Base-by-base conservation (phyloP, 1,284 basidiomycete species). In the Trichosporon faecale region DNA sequence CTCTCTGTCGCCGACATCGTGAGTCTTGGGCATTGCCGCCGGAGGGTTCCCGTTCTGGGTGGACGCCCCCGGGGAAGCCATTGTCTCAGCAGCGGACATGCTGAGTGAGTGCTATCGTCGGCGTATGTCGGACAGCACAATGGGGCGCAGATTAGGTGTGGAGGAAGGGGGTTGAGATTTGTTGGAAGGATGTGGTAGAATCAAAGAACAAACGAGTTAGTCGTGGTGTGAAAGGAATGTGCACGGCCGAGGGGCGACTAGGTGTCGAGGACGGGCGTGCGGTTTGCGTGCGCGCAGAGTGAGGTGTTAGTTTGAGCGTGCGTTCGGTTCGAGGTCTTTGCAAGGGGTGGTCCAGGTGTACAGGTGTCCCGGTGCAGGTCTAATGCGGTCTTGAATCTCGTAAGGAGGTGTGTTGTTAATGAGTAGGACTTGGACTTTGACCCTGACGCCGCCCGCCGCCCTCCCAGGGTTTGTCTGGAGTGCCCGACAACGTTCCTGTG, bases 21-120 rank as follows among this genome's bases (percentile, higher is more conserved):
- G 72, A 64, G 3, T 69, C 68, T 1, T 61, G 2, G 55, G 21
- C 49, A 52, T 12, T 21, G 49, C 49, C 23, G 49, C 49, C 1
- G 49, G 16, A 4, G 49, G 21, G 18, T 25, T 52, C 4, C 49
- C 49, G 14, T 52, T 52, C 9, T 52, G 49, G 21, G 7, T 9
- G 5, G 49, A 18, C 18, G 49, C 49, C 6, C 49, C 49, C 23
- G 49, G 49, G 21, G 49, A 21, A 3, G 49, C 21, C 16, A 6
- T 25, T 9, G 49, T 11, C 9, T 21, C 23, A 25, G 49, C 49
- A 52, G 49, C 23, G 11, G 21, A 5, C 49, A 52, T 52, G 40
- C 40, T 44, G 40, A 44, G n/a, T 6, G 40, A n/a, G 40, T n/a
- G 40, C 40, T 44, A 6, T n/a, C 40, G 40, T n/a, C 40, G 40